These are phyloP conservation scores for Cystobasidium slooffiae DNA, from an alignment of 1,284 basidiomycete species.

Conservation along the genomic window DNA sequence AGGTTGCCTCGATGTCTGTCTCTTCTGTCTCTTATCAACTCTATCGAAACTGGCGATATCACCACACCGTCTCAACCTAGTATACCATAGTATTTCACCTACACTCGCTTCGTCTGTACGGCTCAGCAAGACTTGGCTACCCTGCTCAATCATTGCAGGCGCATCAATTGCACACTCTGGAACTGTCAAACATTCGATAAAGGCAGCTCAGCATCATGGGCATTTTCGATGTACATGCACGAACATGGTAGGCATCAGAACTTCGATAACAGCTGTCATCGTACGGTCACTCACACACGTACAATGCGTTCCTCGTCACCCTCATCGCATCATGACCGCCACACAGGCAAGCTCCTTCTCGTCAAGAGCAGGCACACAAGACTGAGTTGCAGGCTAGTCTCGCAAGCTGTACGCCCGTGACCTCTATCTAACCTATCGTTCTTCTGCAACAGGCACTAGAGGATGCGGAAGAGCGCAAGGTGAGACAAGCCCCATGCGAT, in stretches of 20 bases:
- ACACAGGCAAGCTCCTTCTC: conserved; percentile 25
- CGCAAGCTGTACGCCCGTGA: not conserved
- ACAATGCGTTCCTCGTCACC: not conserved
- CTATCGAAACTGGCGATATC: too few relatives aligned
- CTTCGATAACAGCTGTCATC: not conserved
- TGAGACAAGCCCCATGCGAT: not conserved
- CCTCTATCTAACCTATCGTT: not conserved
- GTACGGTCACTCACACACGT: not conserved
- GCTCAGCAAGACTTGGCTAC: not conserved
- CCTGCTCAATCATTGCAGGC: too few relatives aligned
- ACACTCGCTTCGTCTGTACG: too few relatives aligned
- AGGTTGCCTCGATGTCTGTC: too few relatives aligned
- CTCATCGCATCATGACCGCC: not conserved
- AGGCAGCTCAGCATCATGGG: not conserved
- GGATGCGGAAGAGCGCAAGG: conserved; percentile 25
- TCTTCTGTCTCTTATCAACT: too few relatives aligned
- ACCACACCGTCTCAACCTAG: too few relatives aligned
- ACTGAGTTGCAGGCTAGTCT: conserved; percentile 18
- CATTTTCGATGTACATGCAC: conserved; percentile 17
- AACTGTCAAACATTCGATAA: not conserved
- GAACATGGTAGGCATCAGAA: conserved; percentile 14
- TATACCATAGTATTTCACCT: too few relatives aligned
- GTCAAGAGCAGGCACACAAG: conserved; percentile 30
- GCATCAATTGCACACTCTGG: not conserved
- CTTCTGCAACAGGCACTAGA: conserved; percentile 2